Evolutionary conservation across 1,284 basidiomycete genomes (phyloP), one percentile per base, ranked within the genome.

Genomic region (Sphaerobolus stellatus): DNA sequence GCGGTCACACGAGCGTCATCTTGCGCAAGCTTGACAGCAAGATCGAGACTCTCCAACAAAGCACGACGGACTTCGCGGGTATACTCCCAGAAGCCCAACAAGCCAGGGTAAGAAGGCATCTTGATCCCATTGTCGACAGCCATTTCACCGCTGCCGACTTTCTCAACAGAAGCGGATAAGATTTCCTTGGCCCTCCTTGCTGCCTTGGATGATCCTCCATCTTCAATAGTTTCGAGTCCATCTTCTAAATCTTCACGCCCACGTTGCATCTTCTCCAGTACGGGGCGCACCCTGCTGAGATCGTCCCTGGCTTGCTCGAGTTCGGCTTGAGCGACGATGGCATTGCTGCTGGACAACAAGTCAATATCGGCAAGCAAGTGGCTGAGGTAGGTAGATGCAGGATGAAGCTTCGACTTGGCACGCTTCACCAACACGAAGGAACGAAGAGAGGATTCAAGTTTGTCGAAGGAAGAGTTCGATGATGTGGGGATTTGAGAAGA

Each of bases 351-450:
- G 7, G 91, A 89, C 55, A 99, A 85, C 29, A 97, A 78, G 60
- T 93, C 89, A 41, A 99, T 79, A 68, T 99, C 97, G 52, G 84
- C 79, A 51, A 99, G 81, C 20, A 99, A 80, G 65, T 98, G 90
- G 58, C 83, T 82, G 56, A 99, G 81, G 72, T 97, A 99, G 18
- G 94, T 97, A 61, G 91, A 86, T n/a, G 89, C 95, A 2, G 97
- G 97, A 43, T 92, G 84, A 44, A 99, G 87, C 76, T 99, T 99
- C 44, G 93, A 97, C 73, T 94, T 94, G 34, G 90, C 84, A 27
- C 97, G 88, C 76, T 98, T 98, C 69, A 90, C 86, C 56, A 99
- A 86, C 16, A 99, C 94, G 72, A 99, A 99, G 1, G 94, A 94
- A 27, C 94, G 86, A 40, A 99, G 77, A 1, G 91, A 86, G n/a